phyloP scores from a whole-genome alignment of 2,329 filamentous ascomycete genomes.

The Zymoseptoria passerinii region DNA sequence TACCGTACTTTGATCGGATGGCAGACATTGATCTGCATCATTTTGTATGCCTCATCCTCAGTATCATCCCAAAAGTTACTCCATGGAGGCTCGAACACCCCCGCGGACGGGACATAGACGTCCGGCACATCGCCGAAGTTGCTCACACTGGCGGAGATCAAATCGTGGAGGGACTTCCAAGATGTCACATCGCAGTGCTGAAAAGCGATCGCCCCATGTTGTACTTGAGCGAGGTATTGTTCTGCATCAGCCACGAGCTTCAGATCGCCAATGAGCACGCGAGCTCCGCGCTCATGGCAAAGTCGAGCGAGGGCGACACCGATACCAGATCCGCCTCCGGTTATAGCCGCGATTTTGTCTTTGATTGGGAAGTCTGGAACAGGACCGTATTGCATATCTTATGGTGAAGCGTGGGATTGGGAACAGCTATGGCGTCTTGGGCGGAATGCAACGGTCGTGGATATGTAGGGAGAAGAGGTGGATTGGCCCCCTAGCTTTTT shows the following conservation, averaged over 20 bases:
- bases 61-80: slow-evolving; percentile 15
- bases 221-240: slow-evolving; percentile 4
- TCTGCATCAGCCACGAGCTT: slow-evolving; percentile 15
- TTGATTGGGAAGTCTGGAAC: slow-evolving; percentile 16
- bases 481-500: neutral
- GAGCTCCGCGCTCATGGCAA: slow-evolving; percentile 14
- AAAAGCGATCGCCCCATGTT: slow-evolving; percentile 3
- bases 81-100: slow-evolving; percentile 13
- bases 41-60: slow-evolving; percentile 14
- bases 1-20: slow-evolving; percentile 12
- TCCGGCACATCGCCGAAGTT: slow-evolving; percentile 15
- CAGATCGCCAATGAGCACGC: slow-evolving; percentile 16
- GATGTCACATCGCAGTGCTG: slow-evolving; percentile 16
- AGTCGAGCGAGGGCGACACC: slow-evolving; percentile 13
- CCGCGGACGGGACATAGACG: slow-evolving; percentile 14
- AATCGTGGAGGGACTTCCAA: slow-evolving; percentile 14
- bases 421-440: neutral
- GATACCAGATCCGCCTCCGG: slow-evolving; percentile 15
- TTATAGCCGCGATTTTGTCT: slow-evolving; percentile 15
- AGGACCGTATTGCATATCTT: slow-evolving; percentile 15
- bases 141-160: slow-evolving; percentile 15
- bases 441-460: too few species aligned
- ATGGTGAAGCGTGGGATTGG: neutral
- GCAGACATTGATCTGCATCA: slow-evolving; percentile 15
- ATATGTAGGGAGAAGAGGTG: neutral